Evolutionary conservation across 2,329 filamentous ascomycete species (phyloP), one percentile per base, ranked within the genome.

Genomic region (Fusarium nanum): DNA sequence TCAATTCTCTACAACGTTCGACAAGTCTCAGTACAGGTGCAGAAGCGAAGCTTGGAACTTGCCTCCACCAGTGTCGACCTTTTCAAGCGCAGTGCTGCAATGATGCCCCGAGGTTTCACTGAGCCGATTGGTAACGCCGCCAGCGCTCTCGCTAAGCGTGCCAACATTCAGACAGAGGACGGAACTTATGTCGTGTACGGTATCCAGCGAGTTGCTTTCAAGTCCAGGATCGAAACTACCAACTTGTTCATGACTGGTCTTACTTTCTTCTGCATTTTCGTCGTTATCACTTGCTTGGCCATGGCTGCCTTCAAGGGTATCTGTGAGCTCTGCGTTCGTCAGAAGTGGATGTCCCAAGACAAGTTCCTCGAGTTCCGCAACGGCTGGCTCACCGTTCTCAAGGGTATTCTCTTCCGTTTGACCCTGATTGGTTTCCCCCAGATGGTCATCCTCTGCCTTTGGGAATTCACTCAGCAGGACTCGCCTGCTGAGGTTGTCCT

Each of bases 221-320:
- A 89, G 70, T 91, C 93, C 40, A 85, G 85, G 61, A 98, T 98
- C 68, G 95, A 98, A 81, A 85, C 89, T 5, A 96, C 94, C 67
- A 98, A 98, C 81, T 88, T 98, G 73, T 98, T 98, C 85, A 86
- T 98, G 83, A 98, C 95, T 2, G 93, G 93, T 48, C 86, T 98
- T 56, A 89, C 91, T 72, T 97, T 97, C 85, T 97, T 97, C 83
- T 88, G 93, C 76, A 84, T 96, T 77, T 93, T 98, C 77, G 90
- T 97, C 73, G 82, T 92, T 66, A 79, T 94, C 68, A 92, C 93
- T 50, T 87, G 92, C 56, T 77, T 94, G 30, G 85, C 88, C 45
- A 92, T 98, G 23, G 84, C 89, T 42, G 81, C 89, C 28, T 97
- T 97, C 87, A 97, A 98, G 83, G 91, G 86, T 61, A 81, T 91